phyloP scores from a whole-genome alignment of 306 rosid species.

The Malus sieversii region DNA sequence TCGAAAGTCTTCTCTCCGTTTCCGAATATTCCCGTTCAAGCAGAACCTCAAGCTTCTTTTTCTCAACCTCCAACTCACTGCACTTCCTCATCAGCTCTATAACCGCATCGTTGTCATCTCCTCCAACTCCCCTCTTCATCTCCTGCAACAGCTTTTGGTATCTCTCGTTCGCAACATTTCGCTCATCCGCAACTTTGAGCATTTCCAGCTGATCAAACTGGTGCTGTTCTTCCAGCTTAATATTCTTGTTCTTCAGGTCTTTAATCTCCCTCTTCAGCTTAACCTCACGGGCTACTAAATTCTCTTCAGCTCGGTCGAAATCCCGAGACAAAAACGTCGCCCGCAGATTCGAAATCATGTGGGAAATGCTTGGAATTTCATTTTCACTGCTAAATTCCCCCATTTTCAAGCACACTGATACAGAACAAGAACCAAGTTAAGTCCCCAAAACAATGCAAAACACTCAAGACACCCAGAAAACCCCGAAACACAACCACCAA shows the following conservation, averaged over 20 bases:
- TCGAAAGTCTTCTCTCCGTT: not conserved
- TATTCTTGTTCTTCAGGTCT: not conserved
- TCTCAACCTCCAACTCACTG: slow-evolving; percentile 11
- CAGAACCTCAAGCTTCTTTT: not conserved
- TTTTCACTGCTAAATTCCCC: not conserved
- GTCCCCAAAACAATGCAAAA: not conserved
- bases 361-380: slow-evolving; percentile 9
- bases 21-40: not conserved
- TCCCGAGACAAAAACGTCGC: not conserved
- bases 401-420: not conserved
- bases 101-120: not conserved
- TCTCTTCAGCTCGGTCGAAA: slow-evolving; percentile 18
- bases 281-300: slow-evolving; percentile 11
- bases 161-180: not conserved
- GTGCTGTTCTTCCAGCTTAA: not conserved
- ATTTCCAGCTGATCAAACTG: not conserved
- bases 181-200: not conserved
- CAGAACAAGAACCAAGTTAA: not conserved
- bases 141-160: slow-evolving; percentile 13
- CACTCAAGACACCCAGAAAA: not conserved
- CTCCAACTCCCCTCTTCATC: not conserved
- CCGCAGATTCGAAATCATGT: slow-evolving; percentile 11
- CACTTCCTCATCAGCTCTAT: not conserved
- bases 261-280: slow-evolving; percentile 9
- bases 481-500: not conserved